Evolutionary conservation across 2,329 filamentous ascomycete genomes (phyloP), one percentile per base, ranked within the genome.

Genomic region (Botrytis deweyae): DNA sequence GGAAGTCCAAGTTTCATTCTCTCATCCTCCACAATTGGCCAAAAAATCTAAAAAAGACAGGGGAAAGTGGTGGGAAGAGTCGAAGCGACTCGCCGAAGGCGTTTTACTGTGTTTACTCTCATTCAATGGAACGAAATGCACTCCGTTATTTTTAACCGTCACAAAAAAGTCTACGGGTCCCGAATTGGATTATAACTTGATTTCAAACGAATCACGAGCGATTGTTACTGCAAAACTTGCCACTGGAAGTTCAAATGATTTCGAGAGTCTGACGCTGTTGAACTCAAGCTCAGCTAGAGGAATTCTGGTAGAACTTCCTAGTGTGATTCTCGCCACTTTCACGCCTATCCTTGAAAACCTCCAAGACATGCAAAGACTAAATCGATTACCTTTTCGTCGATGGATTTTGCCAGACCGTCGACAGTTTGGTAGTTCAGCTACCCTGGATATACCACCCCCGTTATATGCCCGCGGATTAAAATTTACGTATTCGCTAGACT

Each of bases 371-470:
- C 65, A 73, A n/a, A 25, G 20, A 20, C 22, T 70, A 1, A 44
- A 22, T 42, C 44, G 65, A 5, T 20, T 73, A 1, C 72, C 72
- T 20, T 73, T 73, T n/a, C 44, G 55, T 3, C 52, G 64, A 64
- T 73, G 72, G 72, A 64, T 73, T 22, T 25, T 73, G 14, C 72
- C 58, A 1, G 65, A 70, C 20, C 64, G 72, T 18, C 49, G 49
- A 55, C 49, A 55, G 25, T 16, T 55, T 55, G 25, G 49, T 7
- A 55, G 49, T 55, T 55, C 49, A 16, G 25, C 25, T n/a, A 55
- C 49, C 18, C 64, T 74, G 14, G 69, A 76, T 74, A 72, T 78
- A 49, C 76, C 65, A 33, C 77, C 77, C 29, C 77, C 78, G n/a
- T 38, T 74, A 3, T 78, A 78, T 67, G 76, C 77, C 20, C 76